Evolutionary conservation across 2,329 filamentous ascomycete genomes (phyloP).

Genomic region (Fusarium pseudocircinatum): DNA sequence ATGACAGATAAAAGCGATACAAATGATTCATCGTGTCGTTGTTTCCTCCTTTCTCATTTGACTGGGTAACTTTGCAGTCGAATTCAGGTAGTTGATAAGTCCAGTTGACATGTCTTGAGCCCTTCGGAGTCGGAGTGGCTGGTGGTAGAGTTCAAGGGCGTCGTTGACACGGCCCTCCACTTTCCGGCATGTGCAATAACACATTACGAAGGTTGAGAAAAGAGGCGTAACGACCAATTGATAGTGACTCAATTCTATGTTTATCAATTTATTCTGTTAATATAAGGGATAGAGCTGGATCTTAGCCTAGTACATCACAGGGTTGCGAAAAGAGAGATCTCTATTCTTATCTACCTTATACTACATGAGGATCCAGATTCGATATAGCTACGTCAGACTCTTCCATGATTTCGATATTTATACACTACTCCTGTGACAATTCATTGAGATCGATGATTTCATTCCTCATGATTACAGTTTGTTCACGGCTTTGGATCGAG

Average conservation of each 20-base stretch:
- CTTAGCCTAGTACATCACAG: background rate
- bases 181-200: constrained; percentile 8
- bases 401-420: constrained; percentile 31
- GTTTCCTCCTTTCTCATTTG: no score
- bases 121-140: constrained; percentile 1
- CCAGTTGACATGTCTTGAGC: background rate
- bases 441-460: constrained; percentile 72
- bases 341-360: background rate
- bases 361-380: background rate
- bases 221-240: background rate
- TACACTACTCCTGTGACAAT: constrained; percentile 61
- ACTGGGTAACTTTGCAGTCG: no score
- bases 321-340: background rate
- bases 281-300: background rate
- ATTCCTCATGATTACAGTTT: constrained; percentile 67
- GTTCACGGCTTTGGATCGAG: constrained; percentile 67
- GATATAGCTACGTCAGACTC: background rate
- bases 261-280: background rate
- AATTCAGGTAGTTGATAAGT: background rate
- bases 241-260: background rate
- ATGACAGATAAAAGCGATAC: background rate
- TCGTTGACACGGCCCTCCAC: constrained; percentile 19
- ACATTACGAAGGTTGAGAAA: background rate
- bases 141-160: background rate
- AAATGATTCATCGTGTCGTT: background rate